Base-by-base conservation (phyloP, 257 asterid genomes). In the Thymus quinquecostatus region DNA sequence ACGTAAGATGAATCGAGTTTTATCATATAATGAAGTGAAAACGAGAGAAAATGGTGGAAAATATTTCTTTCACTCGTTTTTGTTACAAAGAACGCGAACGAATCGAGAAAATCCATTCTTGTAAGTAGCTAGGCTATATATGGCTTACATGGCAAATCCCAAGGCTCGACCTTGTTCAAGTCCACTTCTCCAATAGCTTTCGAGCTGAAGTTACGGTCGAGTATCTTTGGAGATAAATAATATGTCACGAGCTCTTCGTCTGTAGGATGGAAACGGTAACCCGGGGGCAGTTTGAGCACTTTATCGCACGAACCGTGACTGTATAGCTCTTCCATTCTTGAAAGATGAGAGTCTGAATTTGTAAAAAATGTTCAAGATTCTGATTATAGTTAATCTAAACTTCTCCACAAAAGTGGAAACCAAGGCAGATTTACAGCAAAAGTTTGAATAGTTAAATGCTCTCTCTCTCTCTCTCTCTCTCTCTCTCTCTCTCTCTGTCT, bases 81-180 rank as follows among this genome's bases (percentile, higher is more conserved):
- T 21, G 21, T 21, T 21, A 21, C 21, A 21, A 21, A 21, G 21
- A 21, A 21, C 21, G 21, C 21, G 21, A 21, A 21, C 21, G 21
- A 21, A 21, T 21, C 21, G 21, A 21, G 21, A 21, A 21, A 21
- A 21, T 21, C 21, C 21, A 21, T 21, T 21, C 21, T 21, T 21
- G 21, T 21, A 21, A 21, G 21, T 21, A 21, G 21, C 21, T 21
- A 21, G 21, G 21, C 21, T 5, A 2, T 28, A 1, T 29, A 33
- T 1, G 28, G 78, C 95, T 86, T 82, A 88, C 95, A 82, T 41
- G 95, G 95, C 81, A 88, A 83, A 47, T 88, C 92, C 95, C 95
- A 88, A 4, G 95, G 95, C 69, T 88, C 95, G 47, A 86, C 92
- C 77, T 82, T 86, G 82, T 86, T 88, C 29, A 88, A 77, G 72